Evolutionary conservation across 1,139 yeast species (phyloP).

Genomic region (Pneumocystis wakefieldiae): DNA sequence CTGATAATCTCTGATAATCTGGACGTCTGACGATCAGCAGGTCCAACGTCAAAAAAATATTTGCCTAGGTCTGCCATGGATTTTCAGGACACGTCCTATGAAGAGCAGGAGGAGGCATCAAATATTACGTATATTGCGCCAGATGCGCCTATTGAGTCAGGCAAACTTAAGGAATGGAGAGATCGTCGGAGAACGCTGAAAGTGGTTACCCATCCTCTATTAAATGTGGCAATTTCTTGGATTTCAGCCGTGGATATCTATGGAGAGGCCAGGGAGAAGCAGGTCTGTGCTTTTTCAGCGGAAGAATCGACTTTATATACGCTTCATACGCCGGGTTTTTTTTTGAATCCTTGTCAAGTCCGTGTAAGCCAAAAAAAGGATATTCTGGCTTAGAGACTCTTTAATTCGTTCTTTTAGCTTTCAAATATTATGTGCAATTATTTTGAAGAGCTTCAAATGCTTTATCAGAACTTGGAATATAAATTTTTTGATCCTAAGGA

Average conservation of each 20-base stretch:
- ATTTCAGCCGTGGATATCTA: neutral
- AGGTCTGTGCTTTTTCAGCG: neutral
- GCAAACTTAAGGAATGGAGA: neutral
- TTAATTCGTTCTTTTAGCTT: neutral
- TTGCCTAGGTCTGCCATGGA: neutral
- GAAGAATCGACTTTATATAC: neutral
- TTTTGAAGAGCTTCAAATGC: neutral
- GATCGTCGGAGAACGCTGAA: neutral
- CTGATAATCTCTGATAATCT: neutral
- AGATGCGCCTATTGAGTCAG: neutral
- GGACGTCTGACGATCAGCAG: neutral
- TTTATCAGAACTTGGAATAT: neutral
- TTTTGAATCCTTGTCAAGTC: neutral
- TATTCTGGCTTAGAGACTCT: no score
- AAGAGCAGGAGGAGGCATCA: neutral
- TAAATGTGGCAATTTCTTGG: neutral
- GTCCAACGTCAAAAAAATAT: neutral
- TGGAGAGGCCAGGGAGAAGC: neutral
- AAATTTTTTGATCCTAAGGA: neutral
- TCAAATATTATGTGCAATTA: neutral
- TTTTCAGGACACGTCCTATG: neutral
- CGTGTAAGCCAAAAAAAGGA: neutral
- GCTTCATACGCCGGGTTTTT: neutral
- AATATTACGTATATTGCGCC: neutral
- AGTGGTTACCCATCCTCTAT: neutral